Base-by-base conservation (phyloP, 2,329 filamentous ascomycete species). In the Talaromyces sp. region DNA sequence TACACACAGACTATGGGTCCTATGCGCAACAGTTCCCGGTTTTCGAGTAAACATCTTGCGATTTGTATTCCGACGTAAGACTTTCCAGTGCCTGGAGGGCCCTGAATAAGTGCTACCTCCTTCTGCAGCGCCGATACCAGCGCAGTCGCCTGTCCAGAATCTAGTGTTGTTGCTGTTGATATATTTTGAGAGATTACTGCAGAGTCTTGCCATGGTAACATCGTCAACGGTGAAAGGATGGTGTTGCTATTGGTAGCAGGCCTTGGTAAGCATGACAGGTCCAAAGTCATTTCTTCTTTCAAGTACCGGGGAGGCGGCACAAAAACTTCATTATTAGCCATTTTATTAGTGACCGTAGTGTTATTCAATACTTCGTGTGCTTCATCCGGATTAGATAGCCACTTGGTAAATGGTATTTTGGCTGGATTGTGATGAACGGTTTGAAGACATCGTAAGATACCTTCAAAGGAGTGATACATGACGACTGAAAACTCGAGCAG, bases 51-150 rank as follows among this genome's bases (percentile, higher is more conserved):
- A 50, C 65, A 64, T 44, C 56, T 66, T 44, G 67, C 65, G 1
- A 71, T 33, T 34, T 69, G 63, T 14, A 68, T 57, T 2, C 68
- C 69, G 2, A 70, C 55, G 33, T 68, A 71, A 59, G 67, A 68
- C 60, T 69, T 65, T n/a, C 72, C 65, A 57, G 69, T 68, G 27
- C 67, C 66, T 40, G 66, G 64, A 58, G 69, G 66, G n/a, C 69
- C 69, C 61, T 70, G 66, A 4, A 70, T 71, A 10, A 70, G 60
- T 4, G 65, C 63, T 33, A 67, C 51, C 36, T 68, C 63, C 5
- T 60, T 60, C 2, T 54, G 63, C 16, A 66, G 62, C 18, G 53
- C 65, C 2, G 44, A 23, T 10, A 28, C 44, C 18, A 51, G 18
- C 5, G 44, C 44, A 51, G 8, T 28, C 5, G 18, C 44, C 27